Evolutionary conservation across 371 early-diverging fungal species (phyloP).

Genomic region (Haplosporangium sp.): DNA sequence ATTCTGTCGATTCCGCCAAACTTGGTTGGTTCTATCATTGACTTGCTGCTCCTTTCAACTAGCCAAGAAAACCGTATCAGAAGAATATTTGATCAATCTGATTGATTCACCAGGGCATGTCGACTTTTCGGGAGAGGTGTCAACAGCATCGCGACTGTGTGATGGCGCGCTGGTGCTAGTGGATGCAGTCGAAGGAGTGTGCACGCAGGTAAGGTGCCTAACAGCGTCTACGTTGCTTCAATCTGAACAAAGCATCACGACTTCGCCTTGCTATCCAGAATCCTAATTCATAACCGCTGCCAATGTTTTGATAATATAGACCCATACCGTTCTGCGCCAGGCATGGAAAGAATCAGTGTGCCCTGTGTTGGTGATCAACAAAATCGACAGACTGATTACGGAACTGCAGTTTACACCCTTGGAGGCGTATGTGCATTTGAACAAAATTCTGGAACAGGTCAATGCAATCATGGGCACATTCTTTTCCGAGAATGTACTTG

Average conservation of each 20-base stretch:
- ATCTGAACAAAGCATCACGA: background rate
- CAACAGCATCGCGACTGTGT: conserved; percentile 94
- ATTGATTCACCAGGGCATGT: conserved; percentile 99
- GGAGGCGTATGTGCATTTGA: conserved; percentile 93
- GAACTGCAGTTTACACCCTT: conserved; percentile 92
- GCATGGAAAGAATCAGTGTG: conserved; percentile 92
- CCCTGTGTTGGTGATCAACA: conserved; percentile 98
- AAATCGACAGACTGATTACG: conserved; percentile 96
- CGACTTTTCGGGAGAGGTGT: conserved; percentile 98
- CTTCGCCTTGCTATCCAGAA: background rate
- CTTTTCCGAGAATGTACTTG: conserved; percentile 88
- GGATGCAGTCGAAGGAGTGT: conserved; percentile 99
- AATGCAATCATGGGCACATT: conserved; percentile 96
- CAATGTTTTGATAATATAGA: conserved; percentile 58
- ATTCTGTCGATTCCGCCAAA: background rate
- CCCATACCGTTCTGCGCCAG: conserved; percentile 94
- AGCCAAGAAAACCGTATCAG: conserved; percentile 41
- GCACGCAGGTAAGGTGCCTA: conserved; percentile 82
- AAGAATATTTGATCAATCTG: conserved; percentile 93
- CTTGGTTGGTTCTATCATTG: background rate
- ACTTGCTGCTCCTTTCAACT: background rate
- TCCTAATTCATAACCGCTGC: no score
- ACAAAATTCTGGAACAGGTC: conserved; percentile 93
- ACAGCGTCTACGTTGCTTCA: conserved; percentile 1
- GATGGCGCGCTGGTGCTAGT: conserved; percentile 98